phyloP scores from a whole-genome alignment of 1,284 basidiomycete species.

The Amylostereum areolatum region DNA sequence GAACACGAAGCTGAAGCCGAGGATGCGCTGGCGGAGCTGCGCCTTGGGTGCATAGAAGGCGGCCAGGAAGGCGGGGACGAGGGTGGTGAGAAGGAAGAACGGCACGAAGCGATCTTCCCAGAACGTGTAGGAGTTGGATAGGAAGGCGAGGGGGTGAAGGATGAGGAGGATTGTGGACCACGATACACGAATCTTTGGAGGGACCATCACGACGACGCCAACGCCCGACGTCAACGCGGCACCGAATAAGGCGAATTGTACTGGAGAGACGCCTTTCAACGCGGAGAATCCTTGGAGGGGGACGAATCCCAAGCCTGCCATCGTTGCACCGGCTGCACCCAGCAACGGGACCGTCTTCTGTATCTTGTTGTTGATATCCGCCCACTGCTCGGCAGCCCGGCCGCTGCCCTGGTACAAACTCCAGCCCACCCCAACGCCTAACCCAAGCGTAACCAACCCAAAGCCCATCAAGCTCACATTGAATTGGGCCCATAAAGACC shows the following conservation, averaged over 20 bases:
- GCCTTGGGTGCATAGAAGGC: constrained; percentile 64
- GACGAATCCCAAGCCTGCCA: constrained; percentile 33
- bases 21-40: constrained; percentile 69
- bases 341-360: constrained; percentile 18
- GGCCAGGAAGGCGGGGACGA: constrained; percentile 50
- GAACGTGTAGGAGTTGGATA: constrained; percentile 92
- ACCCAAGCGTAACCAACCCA: constrained; percentile 50
- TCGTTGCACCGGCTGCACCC: constrained; percentile 36
- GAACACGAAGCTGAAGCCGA: constrained; percentile 64
- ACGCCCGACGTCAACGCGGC: constrained; percentile 33
- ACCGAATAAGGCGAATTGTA: constrained; percentile 42
- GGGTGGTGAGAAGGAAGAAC: constrained; percentile 66
- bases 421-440: constrained; percentile 42
- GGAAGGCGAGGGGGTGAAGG: constrained; percentile 68
- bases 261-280: constrained; percentile 36
- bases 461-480: constrained; percentile 72
- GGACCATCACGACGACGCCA: constrained; percentile 30
- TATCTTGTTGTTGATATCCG: constrained; percentile 10
- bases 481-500: constrained; percentile 93
- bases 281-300: constrained; percentile 20
- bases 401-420: constrained; percentile 42
- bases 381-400: constrained; percentile 30
- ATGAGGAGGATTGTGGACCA: constrained; percentile 47
- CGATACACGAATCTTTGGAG: constrained; percentile 20
- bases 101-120: constrained; percentile 89